phyloP scores from a whole-genome alignment of 1,139 yeast genomes.

The Blastobotrys capitulatus region DNA sequence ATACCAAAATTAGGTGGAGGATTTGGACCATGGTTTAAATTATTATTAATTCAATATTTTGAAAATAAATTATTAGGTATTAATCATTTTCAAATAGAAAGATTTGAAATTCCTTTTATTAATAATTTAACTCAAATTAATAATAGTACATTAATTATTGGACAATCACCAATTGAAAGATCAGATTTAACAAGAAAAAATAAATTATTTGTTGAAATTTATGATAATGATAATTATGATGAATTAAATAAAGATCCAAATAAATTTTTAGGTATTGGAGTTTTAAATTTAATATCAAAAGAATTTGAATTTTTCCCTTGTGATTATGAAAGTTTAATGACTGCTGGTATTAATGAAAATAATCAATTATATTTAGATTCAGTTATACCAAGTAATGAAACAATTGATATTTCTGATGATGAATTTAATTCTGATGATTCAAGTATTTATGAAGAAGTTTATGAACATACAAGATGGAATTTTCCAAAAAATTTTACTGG shows the following conservation, averaged over 20 bases:
- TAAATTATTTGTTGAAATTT: neutral
- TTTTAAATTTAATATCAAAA: neutral
- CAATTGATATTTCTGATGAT: neutral
- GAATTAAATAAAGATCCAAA: constrained; percentile 3
- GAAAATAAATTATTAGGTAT: neutral
- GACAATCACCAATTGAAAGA: constrained; percentile 6
- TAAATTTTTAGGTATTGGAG: constrained; percentile 2
- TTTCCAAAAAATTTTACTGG: constrained; percentile 2
- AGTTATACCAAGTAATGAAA: neutral
- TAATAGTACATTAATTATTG: neutral
- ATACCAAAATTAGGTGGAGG: neutral
- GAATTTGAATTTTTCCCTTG: constrained; percentile 5
- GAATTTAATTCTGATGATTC: neutral
- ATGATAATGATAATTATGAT: neutral
- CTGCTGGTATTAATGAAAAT: neutral
- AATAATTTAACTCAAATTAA: constrained; percentile 1
- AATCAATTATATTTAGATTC: constrained; percentile 2
- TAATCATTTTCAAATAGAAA: neutral
- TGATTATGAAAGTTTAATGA: neutral
- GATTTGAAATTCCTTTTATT: neutral
- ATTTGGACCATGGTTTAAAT: constrained; percentile 8
- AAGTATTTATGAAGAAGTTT: neutral
- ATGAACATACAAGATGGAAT: constrained; percentile 3
- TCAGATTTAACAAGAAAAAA: constrained; percentile 2
- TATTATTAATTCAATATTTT: neutral